Evolutionary conservation across 1,284 basidiomycete species (phyloP), one percentile per base, ranked within the genome.

Genomic region (Papiliotrema flavescens): DNA sequence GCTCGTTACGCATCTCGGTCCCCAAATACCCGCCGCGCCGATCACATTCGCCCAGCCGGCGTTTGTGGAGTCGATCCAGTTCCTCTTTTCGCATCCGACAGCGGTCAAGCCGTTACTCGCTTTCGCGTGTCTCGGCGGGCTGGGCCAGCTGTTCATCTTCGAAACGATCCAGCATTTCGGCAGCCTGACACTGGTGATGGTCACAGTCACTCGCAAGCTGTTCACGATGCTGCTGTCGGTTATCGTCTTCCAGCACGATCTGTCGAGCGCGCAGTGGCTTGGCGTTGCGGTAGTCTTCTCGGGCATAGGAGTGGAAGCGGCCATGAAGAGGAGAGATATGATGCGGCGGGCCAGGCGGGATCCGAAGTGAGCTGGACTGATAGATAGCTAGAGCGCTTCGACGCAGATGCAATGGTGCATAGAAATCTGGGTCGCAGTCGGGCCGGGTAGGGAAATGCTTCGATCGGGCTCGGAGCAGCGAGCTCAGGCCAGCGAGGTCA

Each of bases 221-320:
- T 96, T 97, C 74, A 98, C 95, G 4, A 98, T 99, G 95, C 81
- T 99, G 14, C 81, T 99, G 36, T 94, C 90, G 7, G 93, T 99
- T 4, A 74, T 95, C 24, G 84, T 98, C 0, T 98, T 97, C 75
- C 86, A 90, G 64, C 95, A 98, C 76, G 83, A 81, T 59, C 80
- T 99, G 50, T 87, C 87, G 0, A 56, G 70, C 0, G 89, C 92
- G 1, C 96, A 98, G 76, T 98, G 96, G 96, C 65, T 83, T 2
- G 96, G 95, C 17, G 86, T 94, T 0, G 86, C 77, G 0, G 85
- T 94, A 28, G 96, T 98, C 3, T 98, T 98, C 75, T 84, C 84
- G 3, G 94, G 92, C 1, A 95, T 98, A 60, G 92, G 89, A 1
- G 83, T 97, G 15, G 95, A 98, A 73, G 94, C 94, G 1, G 85